Base-by-base conservation (phyloP, 768 basidiomycete species). In the Termitomyces sp. region DNA sequence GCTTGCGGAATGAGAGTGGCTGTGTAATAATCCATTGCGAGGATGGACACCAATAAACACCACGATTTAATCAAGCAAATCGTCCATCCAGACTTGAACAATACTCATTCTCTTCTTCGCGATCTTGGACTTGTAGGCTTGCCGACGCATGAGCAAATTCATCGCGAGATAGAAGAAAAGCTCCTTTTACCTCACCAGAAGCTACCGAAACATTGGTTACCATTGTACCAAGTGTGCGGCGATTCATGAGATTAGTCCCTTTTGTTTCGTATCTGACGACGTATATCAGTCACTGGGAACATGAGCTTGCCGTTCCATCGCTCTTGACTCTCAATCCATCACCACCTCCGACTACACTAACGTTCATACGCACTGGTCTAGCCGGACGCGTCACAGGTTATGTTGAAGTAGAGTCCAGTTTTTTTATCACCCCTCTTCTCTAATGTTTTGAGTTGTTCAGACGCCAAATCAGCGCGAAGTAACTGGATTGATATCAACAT, bases 401-500 rank as follows among this genome's bases (percentile, higher is more conserved):
- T 76, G 70, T 75, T 24, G 94, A 97, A 75, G 92, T 89, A 63
- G 22, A 24, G 36, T n/a, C 32, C n/a, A 43, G 18, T 26, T 60
- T 32, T 28, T 32, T 54, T 8, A 51, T 18, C 32, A 24, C 4
- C 46, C 30, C 8, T 22, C 57, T 18, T 51, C 18, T 52, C 54
- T 26, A 47, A 18, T 35, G 35, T 40, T 54, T 58, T 35, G 36
- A n/a, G 53, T 45, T 0, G 59, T 36, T 28, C 59, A 92, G 90
- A 78, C 76, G 4, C 72, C 80, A 26, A 82, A 81, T 64, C 72
- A 78, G 35, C 81, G 78, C 47, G 67, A 79, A n/a, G 69, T 81
- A 18, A 87, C 85, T 16, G 90, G 91, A 18, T 75, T 91, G 4
- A 92, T 87, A 2, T 97, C 94, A 12, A 93, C 91, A 2, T 91